A percentile compares a stretch with the other conserved stretches of the same genome.
These are phyloP conservation scores for Dryas drummondii DNA, from an alignment of 306 rosid genomes.

Conservation along the genomic window DNA sequence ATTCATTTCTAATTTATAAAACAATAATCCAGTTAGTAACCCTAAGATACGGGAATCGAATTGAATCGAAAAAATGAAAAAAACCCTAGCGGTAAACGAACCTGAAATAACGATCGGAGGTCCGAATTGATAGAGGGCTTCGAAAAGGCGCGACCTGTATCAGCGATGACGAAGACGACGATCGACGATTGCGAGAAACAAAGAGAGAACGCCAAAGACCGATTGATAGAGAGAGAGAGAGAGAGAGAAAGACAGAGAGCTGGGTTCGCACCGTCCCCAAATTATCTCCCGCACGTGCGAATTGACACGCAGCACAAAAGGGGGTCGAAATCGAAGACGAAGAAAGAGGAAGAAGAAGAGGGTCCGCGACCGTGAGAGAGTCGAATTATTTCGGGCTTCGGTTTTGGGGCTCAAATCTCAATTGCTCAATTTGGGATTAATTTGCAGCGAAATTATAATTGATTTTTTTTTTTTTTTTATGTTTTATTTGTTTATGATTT, in stretches of 20 bases:
- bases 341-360: neutral
- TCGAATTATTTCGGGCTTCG: conserved; percentile 15
- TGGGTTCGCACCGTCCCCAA: conserved; percentile 13
- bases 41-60: conserved; percentile 5
- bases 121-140: conserved; percentile 35
- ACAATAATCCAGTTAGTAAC: neutral
- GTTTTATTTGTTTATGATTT: conserved; percentile 7
- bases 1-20: neutral
- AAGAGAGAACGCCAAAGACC: neutral
- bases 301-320: conserved; percentile 15
- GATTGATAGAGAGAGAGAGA: conserved; percentile 10
- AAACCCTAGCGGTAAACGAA: conserved; percentile 30
- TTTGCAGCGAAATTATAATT: conserved; percentile 8
- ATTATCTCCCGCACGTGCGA: conserved; percentile 16
- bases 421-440: conserved; percentile 24
- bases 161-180: conserved; percentile 14
- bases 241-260: neutral
- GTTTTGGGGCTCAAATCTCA: conserved; percentile 23
- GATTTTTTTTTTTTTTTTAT: neutral
- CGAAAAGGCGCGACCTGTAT: neutral
- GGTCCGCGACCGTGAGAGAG: neutral
- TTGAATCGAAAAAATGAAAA: neutral
- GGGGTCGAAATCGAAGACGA: conserved; percentile 7
- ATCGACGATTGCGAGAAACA: conserved; percentile 26
- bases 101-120: conserved; percentile 26